Percentiles rank a stretch among this genome's conserved stretches.
These are phyloP conservation scores for Fusarium luffae DNA, from an alignment of 2,329 filamentous ascomycete species.

Conservation along the genomic window DNA sequence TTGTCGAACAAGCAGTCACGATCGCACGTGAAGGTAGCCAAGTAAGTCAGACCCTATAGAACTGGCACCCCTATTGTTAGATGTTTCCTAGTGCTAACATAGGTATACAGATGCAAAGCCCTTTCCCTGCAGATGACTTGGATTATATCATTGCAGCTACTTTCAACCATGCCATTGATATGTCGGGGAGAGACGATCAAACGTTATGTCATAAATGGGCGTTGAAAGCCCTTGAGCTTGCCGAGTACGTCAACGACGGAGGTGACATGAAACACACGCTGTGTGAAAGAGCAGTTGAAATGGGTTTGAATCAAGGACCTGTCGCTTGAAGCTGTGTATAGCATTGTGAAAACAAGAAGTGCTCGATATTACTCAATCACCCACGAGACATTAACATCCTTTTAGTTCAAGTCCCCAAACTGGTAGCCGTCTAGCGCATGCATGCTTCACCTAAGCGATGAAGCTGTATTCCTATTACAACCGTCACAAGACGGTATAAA, in stretches of 20 bases:
- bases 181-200: constrained; percentile 67
- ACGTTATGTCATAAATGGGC: constrained; percentile 70
- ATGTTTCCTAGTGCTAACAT: constrained; percentile 24
- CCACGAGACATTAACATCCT: neutral
- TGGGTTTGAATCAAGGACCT: constrained; percentile 45
- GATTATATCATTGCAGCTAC: constrained; percentile 78
- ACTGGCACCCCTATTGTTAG: neutral
- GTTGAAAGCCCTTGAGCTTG: constrained; percentile 69
- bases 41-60: constrained; percentile 47
- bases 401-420: neutral
- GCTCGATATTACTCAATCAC: neutral
- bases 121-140: constrained; percentile 74
- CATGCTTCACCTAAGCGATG: constrained; percentile 18
- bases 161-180: constrained; percentile 78
- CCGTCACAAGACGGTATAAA: constrained; percentile 22
- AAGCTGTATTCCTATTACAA: constrained; percentile 28
- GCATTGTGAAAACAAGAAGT: neutral
- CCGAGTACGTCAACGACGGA: constrained; percentile 67
- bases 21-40: constrained; percentile 63
- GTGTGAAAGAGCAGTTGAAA: constrained; percentile 56
- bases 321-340: neutral
- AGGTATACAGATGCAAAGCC: constrained; percentile 51
- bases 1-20: constrained; percentile 71
- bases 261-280: constrained; percentile 59
- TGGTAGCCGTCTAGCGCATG: constrained; percentile 11